phyloP scores from a whole-genome alignment of 2,329 filamentous ascomycete species.

The Aspergillus chevalieri region DNA sequence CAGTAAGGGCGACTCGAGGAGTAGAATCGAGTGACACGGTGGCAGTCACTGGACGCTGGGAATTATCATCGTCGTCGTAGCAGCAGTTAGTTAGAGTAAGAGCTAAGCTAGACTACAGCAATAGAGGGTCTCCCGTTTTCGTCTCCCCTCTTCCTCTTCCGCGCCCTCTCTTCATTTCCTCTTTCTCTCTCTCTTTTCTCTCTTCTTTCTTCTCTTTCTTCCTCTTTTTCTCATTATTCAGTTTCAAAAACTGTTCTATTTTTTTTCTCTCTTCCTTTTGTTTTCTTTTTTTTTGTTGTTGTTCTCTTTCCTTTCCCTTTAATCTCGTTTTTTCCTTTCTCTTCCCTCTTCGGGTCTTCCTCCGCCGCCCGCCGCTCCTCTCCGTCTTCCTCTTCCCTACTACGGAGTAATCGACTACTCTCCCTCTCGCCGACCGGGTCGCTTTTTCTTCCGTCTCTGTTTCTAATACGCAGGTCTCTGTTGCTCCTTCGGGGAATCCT shows the following conservation, averaged over 20 bases:
- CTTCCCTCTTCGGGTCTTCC: no score
- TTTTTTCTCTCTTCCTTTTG: constrained; percentile 9
- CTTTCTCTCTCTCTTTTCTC: constrained; percentile 12
- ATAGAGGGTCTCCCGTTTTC: not conserved
- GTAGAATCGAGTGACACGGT: not conserved
- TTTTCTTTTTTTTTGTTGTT: constrained; percentile 10
- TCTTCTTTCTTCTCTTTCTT: constrained; percentile 4
- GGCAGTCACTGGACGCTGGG: not conserved
- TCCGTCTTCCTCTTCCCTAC: no score
- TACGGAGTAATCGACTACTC: not conserved
- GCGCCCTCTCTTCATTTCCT: constrained; percentile 4
- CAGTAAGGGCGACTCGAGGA: not conserved
- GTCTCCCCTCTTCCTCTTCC: not conserved
- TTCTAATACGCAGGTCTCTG: no score
- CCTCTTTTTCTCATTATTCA: constrained; percentile 8
- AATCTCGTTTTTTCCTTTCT: not conserved
- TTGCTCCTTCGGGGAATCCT: no score
- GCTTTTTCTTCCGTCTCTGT: no score
- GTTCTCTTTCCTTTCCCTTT: constrained; percentile 6
- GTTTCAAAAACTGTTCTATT: constrained; percentile 2
- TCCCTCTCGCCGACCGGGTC: no score
- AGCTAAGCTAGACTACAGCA: not conserved
- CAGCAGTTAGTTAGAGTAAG: not conserved
- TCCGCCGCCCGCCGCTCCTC: no score
- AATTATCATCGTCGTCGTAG: not conserved